phyloP scores from a whole-genome alignment of 257 asterid species.

The Plectranthus barbatus region DNA sequence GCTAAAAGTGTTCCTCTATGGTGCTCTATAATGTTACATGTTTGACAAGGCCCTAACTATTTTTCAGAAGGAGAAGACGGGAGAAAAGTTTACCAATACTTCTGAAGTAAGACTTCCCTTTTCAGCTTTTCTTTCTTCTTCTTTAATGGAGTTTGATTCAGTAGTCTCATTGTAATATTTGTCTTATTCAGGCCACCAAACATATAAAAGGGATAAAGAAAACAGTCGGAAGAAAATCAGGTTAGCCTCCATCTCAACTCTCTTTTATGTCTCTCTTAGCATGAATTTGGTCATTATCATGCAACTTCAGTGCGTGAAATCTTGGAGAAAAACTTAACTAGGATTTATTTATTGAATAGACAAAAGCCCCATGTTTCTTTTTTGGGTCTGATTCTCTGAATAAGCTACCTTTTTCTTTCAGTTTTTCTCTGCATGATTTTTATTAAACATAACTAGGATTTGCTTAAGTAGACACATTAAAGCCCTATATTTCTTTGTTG shows the following conservation, averaged over 20 bases:
- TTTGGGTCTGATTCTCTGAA: background rate
- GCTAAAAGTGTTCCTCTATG: background rate
- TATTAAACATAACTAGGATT: no score
- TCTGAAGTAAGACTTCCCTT: slow-evolving; percentile 16
- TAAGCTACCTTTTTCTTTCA: background rate
- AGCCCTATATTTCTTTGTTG: background rate
- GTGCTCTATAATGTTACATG: background rate
- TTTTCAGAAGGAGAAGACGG: slow-evolving; percentile 27
- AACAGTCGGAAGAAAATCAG: slow-evolving; percentile 22
- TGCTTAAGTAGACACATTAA: no score
- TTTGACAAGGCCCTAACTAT: slow-evolving; percentile 4
- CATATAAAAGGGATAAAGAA: slow-evolving; percentile 19
- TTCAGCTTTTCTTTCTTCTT: background rate
- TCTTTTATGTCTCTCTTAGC: background rate
- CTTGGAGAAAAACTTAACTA: background rate
- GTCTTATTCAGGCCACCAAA: slow-evolving; percentile 20
- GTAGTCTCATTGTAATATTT: slow-evolving; percentile 1
- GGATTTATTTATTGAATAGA: background rate
- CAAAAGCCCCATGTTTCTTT: background rate
- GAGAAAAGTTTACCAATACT: slow-evolving; percentile 15
- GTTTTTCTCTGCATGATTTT: no score
- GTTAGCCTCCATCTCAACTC: slow-evolving; percentile 9
- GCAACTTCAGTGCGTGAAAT: slow-evolving; percentile 2
- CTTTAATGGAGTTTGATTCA: slow-evolving; percentile 1
- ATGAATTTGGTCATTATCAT: background rate